Evolutionary conservation across 192 early-diverging fungal species (phyloP).

Genomic region (Pilobolus umbonatus): DNA sequence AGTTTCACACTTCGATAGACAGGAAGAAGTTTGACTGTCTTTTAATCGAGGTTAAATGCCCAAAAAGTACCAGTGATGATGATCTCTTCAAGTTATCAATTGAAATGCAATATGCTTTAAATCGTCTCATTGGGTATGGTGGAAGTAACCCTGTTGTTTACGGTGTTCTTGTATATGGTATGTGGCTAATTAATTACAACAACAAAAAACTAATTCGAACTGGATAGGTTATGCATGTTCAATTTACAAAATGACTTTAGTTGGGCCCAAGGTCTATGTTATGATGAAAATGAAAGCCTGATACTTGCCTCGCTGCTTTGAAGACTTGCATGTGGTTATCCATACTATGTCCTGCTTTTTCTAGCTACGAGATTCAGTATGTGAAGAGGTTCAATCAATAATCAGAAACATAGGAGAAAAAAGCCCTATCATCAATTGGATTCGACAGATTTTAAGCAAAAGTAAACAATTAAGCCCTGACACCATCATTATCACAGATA

Average conservation of each 20-base stretch:
- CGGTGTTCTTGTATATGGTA: neutral
- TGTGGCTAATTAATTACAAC: neutral
- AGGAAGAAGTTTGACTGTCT: neutral
- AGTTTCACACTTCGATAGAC: neutral
- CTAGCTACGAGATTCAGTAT: neutral
- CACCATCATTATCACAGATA: neutral
- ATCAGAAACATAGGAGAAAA: slow-evolving; percentile 1
- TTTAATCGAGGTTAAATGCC: neutral
- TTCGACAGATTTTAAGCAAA: neutral
- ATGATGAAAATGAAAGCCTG: slow-evolving; percentile 2
- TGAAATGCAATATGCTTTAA: neutral
- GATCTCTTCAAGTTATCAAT: neutral
- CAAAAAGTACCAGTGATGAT: neutral
- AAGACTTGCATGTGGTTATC: slow-evolving; percentile 4
- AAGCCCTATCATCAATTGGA: neutral
- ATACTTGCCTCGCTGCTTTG: neutral
- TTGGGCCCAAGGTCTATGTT: slow-evolving; percentile 1
- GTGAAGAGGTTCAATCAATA: neutral
- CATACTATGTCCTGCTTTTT: slow-evolving; percentile 4
- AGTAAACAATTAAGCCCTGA: neutral
- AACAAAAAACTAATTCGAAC: too few relatives aligned
- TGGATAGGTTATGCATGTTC: neutral
- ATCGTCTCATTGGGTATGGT: neutral
- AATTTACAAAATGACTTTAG: neutral
- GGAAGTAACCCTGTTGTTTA: neutral